Conservation (phyloP, 805 yeast species). For the Metschnikowia gelsemii region DNA sequence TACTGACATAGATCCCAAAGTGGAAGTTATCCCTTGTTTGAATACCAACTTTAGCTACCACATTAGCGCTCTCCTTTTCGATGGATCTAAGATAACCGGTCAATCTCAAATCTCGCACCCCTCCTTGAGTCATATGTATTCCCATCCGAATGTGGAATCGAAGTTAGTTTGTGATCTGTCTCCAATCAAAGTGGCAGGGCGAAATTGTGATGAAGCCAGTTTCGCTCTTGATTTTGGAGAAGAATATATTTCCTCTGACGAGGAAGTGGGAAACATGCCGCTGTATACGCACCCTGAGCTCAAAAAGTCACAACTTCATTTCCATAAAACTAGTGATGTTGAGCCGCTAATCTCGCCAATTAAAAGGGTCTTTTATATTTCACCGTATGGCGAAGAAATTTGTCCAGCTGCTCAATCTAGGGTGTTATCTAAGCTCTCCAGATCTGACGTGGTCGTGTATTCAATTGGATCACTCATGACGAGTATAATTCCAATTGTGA, state of each 20-base stretch:
- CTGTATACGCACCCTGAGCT: slow-evolving; percentile 79
- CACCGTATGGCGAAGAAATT: slow-evolving; percentile 85
- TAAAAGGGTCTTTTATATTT: slow-evolving; percentile 70
- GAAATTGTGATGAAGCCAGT: neutral
- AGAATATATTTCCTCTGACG: slow-evolving; percentile 22
- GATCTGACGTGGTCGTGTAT: slow-evolving; percentile 59
- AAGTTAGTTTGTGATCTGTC: neutral
- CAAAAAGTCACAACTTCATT: slow-evolving; percentile 69
- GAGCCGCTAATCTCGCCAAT: slow-evolving; percentile 74
- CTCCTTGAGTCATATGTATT: slow-evolving; percentile 24
- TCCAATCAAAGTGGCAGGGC: neutral
- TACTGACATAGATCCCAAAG: slow-evolving; percentile 51
- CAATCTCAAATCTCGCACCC: slow-evolving; percentile 96
- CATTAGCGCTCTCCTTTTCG: slow-evolving; percentile 68
- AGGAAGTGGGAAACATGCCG: slow-evolving; percentile 60
- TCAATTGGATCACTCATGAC: slow-evolving; percentile 91
- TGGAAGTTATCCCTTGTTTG: slow-evolving; percentile 72
- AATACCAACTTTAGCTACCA: slow-evolving; percentile 85
- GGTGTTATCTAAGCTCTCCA: slow-evolving; percentile 50
- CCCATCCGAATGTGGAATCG: slow-evolving; percentile 19
- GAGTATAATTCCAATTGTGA: slow-evolving; percentile 74
- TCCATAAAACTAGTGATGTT: slow-evolving; percentile 54
- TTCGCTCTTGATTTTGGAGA: neutral
- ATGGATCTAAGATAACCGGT: slow-evolving; percentile 79
- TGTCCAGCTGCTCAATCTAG: slow-evolving; percentile 69